Evolutionary conservation across 768 basidiomycete species (phyloP).

Genomic region (Russula ochroleuca): DNA sequence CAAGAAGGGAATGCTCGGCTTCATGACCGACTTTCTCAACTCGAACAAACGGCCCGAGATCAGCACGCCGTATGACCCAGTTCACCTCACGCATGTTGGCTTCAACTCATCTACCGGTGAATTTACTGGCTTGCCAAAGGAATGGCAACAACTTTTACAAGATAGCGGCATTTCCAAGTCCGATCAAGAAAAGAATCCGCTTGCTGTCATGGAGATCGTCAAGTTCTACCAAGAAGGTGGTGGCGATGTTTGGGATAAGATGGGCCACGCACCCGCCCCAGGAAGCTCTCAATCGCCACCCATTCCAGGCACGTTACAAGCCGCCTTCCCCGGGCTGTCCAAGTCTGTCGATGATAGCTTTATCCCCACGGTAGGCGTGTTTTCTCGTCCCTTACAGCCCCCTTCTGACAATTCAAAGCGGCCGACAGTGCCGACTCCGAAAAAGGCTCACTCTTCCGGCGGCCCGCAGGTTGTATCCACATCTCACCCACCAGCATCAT

Average conservation of each 20-base stretch:
- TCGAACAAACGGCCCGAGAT: constrained; percentile 81
- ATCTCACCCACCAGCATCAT: constrained; percentile 47
- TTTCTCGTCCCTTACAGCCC: neutral
- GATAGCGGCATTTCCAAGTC: constrained; percentile 91
- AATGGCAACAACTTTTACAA: constrained; percentile 97
- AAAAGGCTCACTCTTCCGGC: constrained; percentile 37
- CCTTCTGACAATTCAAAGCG: constrained; percentile 33
- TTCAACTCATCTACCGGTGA: constrained; percentile 99
- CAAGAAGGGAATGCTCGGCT: constrained; percentile 59
- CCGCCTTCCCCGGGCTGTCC: constrained; percentile 29
- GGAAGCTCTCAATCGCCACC: constrained; percentile 27
- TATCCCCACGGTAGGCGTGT: constrained; percentile 52
- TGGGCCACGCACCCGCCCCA: constrained; percentile 44
- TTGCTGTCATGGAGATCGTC: constrained; percentile 98
- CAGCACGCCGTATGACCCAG: constrained; percentile 97
- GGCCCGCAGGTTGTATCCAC: constrained; percentile 17
- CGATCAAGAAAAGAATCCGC: constrained; percentile 97
- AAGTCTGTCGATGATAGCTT: constrained; percentile 47
- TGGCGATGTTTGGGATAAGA: constrained; percentile 81
- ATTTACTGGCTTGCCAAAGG: constrained; percentile 95
- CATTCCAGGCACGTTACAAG: constrained; percentile 14
- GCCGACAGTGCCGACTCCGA: constrained; percentile 40
- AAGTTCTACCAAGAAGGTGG: constrained; percentile 94
- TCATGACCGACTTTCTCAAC: constrained; percentile 73
- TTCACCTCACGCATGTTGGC: constrained; percentile 98